Evolutionary conservation across 306 rosid genomes (phyloP), one percentile per base, ranked within the genome.

Genomic region (Ammopiptanthus mongolicus): DNA sequence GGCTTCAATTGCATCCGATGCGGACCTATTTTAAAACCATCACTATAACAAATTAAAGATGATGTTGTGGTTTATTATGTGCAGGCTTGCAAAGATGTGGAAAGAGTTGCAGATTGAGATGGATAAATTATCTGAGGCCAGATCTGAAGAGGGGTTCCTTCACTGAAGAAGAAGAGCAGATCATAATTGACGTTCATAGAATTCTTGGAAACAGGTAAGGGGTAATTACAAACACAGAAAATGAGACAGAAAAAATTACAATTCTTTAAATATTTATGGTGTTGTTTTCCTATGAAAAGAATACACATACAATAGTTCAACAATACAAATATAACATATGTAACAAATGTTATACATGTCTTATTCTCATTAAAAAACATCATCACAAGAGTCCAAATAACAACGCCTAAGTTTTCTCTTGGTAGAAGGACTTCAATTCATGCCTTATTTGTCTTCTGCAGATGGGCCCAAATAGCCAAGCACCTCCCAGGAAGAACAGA

Each of bases 381-480:
- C n/a, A n/a, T n/a, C n/a, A n/a, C n/a, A n/a, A n/a, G n/a, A n/a
- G n/a, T n/a, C n/a, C n/a, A n/a, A n/a, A n/a, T n/a, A n/a, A n/a
- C n/a, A n/a, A n/a, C n/a, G n/a, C n/a, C n/a, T n/a, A n/a, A n/a
- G n/a, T n/a, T n/a, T n/a, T n/a, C n/a, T n/a, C n/a, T n/a, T n/a
- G n/a, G n/a, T n/a, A n/a, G n/a, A n/a, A n/a, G n/a, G n/a, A n/a
- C n/a, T n/a, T n/a, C 5, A 5, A 60, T 69, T n/a, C 68, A 73
- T 72, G 80, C 17, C 5, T 50, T 47, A 42, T 77, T 50, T 78
- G n/a, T 77, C 3, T 51, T 8, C 0, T 46, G 65, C 78, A 84
- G 88, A 65, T 93, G 98, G 98, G 97, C 98, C 1, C 97, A 89
- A 65, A 93, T 93, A 82, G 98, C 98, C n/a, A 93, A 89, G 68